phyloP scores from a whole-genome alignment of 345 rosid species.

The Pugionium cornutum region DNA sequence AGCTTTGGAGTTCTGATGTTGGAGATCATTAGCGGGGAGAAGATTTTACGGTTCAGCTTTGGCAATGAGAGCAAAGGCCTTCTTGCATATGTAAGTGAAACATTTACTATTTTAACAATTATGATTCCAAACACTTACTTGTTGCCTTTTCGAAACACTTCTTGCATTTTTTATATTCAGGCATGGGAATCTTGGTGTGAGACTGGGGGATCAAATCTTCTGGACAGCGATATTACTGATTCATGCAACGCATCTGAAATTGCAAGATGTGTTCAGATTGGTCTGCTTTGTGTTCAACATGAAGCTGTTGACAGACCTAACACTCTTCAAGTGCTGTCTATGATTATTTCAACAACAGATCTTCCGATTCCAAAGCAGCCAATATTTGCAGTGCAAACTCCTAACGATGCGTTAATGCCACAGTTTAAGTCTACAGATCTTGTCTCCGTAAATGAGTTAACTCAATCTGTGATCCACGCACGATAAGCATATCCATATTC shows the following conservation, averaged over 20 bases:
- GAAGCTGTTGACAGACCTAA: conserved; percentile 32
- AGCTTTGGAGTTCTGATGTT: conserved; percentile 66
- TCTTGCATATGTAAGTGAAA: conserved; percentile 25
- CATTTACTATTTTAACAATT: too few species aligned
- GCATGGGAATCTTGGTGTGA: conserved; percentile 39
- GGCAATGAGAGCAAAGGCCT: conserved; percentile 41
- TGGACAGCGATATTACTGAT: conserved; percentile 21
- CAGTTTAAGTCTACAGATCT: too few species aligned
- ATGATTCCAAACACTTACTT: too few species aligned
- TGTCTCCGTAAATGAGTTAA: conserved; percentile 35
- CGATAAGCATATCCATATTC: too few species aligned
- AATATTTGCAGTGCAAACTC: conserved; percentile 29
- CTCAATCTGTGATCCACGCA: conserved; percentile 36
- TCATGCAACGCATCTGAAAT: conserved; percentile 24
- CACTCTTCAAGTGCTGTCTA: conserved; percentile 27
- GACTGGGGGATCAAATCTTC: conserved; percentile 30
- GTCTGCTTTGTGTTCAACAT: conserved; percentile 37
- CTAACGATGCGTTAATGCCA: conserved; percentile 30
- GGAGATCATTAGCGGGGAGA: conserved; percentile 61
- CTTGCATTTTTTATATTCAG: conserved; percentile 20
- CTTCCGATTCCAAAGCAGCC: conserved; percentile 34
- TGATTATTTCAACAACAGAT: conserved; percentile 29
- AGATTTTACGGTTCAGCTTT: conserved; percentile 33
- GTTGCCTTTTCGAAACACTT: conserved; percentile 16
- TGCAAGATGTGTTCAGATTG: conserved; percentile 41